Evolutionary conservation across 1,284 basidiomycete species (phyloP), one percentile per base, ranked within the genome.

Genomic region (Boletus smithii): DNA sequence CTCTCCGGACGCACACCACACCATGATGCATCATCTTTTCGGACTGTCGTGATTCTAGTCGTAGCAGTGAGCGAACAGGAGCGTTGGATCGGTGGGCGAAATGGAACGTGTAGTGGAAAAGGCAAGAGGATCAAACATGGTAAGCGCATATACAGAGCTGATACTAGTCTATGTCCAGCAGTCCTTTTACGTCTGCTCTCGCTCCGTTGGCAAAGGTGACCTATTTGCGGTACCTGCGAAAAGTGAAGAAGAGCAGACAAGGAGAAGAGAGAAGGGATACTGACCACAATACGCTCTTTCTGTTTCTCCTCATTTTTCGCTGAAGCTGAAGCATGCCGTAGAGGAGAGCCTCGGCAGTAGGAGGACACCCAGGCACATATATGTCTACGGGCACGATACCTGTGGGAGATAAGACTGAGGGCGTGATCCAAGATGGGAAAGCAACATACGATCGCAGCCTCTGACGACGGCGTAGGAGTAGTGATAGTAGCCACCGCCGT

Each of bases 391-490:
- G 97, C 3, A 99, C 95, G 62, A 99, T 95, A 41, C 86, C 86
- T 89, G 56, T 0, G 16, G 29, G 14, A 20, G 33, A 39, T 11
- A 20, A 18, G 26, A 8, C 7, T 50, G 44, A 48, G 27, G 7
- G 22, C 0, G 20, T 14, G 20, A 1, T 3, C 2, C 27, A 44
- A 37, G 29, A 16, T 1, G 13, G 27, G 20, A 3, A 48, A 39
- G 32, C 1, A 18, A 76, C 85, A 53, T 66, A 88, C 97, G 85
- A 74, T 99, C 97, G 69, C 97, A 99, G n/a, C 97, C 97, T 53
- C 97, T 85, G 23, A 99, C 97, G 52, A 99, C 97, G 32, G 94
- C 94, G 75, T 99, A 99, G 29, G 94, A 97, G 73, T 98, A 94
- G 69, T 97, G 93, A 69, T 97, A 98, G 75, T 98, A 99, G 9